Evolutionary conservation across 441 rosid genomes (phyloP).

Genomic region (Bocquillonia castaneifolia): DNA sequence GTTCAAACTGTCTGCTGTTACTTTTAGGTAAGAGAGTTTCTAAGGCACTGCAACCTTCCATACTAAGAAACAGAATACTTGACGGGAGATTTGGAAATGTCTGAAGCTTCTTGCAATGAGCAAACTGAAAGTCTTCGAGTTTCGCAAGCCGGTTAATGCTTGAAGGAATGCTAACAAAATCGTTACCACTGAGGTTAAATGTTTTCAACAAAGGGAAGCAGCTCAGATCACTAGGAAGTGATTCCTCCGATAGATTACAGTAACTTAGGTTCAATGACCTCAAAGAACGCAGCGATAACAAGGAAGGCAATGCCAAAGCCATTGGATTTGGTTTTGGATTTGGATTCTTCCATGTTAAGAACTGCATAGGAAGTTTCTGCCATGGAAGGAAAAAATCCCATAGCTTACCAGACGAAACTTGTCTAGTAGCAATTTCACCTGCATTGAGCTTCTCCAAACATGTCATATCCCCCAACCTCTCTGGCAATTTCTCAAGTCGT

Average conservation of each 20-base stretch:
- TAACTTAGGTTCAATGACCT: slow-evolving; percentile 33
- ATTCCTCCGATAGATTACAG: slow-evolving; percentile 38
- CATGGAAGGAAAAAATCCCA: slow-evolving; percentile 16
- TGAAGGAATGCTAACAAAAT: slow-evolving; percentile 34
- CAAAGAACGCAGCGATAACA: slow-evolving; percentile 29
- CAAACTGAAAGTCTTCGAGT: slow-evolving; percentile 28
- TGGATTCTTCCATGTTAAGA: slow-evolving; percentile 9
- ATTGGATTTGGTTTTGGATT: neutral
- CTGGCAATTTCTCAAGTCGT: slow-evolving; percentile 15
- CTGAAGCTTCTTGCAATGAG: slow-evolving; percentile 34
- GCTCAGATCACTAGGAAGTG: slow-evolving; percentile 33
- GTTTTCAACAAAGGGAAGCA: slow-evolving; percentile 29
- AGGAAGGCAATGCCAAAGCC: slow-evolving; percentile 17
- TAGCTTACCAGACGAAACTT: neutral
- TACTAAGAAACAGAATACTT: slow-evolving; percentile 20
- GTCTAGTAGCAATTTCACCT: slow-evolving; percentile 1
- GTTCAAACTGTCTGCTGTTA: slow-evolving; percentile 31
- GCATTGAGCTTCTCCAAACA: slow-evolving; percentile 17
- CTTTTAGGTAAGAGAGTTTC: slow-evolving; percentile 27
- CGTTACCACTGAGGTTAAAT: slow-evolving; percentile 35
- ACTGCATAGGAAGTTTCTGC: too few relatives aligned
- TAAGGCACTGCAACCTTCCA: slow-evolving; percentile 36
- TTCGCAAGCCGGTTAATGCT: slow-evolving; percentile 32
- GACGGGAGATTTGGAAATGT: slow-evolving; percentile 45
- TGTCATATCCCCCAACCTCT: slow-evolving; percentile 9